phyloP scores from a whole-genome alignment of 208 protist genomes.

The Naegleria lovaniensis region DNA sequence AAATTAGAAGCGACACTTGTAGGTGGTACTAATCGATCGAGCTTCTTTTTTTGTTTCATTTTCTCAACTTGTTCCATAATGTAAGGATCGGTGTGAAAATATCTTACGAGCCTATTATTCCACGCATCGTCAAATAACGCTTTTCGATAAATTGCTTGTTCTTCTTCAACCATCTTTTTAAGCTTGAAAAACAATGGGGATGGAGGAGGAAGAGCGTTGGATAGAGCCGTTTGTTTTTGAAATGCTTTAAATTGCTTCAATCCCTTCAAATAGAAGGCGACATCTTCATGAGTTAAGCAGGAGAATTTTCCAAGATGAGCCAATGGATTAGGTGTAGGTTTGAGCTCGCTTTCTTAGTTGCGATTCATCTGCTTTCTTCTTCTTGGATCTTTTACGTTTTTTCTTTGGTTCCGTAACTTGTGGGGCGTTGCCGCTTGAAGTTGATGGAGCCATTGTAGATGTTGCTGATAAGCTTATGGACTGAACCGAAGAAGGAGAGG shows the following conservation, averaged over 20 bases:
- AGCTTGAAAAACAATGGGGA: background rate
- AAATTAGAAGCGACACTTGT: background rate
- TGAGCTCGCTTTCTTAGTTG: background rate
- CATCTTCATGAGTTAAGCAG: background rate
- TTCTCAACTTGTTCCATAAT: background rate
- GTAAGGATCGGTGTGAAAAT: background rate
- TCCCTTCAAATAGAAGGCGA: background rate
- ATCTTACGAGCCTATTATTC: background rate
- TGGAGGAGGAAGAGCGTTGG: background rate
- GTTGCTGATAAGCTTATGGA: background rate
- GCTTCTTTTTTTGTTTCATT: background rate
- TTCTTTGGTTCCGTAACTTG: background rate
- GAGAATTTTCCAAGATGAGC: background rate
- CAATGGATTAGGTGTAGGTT: background rate
- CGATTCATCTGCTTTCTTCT: background rate
- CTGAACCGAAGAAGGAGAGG: too few relatives aligned
- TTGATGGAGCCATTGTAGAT: background rate
- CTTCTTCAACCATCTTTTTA: background rate
- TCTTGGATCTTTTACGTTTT: background rate
- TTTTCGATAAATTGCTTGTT: background rate
- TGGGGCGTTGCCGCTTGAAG: background rate
- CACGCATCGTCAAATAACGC: background rate
- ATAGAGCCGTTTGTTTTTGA: background rate
- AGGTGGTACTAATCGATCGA: background rate
- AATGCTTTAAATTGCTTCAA: background rate